Evolutionary conservation across 768 basidiomycete species (phyloP).

Genomic region (Tulasnella sp.): DNA sequence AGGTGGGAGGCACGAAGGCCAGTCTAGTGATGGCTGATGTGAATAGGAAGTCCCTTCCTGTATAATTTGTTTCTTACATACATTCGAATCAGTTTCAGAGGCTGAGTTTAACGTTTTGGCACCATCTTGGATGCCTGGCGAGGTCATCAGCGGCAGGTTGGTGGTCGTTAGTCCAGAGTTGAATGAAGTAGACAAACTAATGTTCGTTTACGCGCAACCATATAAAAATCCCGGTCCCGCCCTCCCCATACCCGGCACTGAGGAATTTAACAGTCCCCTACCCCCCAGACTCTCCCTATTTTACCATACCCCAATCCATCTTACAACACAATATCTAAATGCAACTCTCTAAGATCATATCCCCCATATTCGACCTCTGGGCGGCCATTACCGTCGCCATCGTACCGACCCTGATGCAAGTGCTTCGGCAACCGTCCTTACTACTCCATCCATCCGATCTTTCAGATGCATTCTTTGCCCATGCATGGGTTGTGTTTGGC

Average conservation of each 20-base stretch:
- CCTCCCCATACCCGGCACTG: too few species aligned
- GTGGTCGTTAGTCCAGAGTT: constrained; percentile 1
- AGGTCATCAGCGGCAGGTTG: background rate
- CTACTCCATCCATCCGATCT: constrained; percentile 47
- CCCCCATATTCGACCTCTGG: constrained; percentile 46
- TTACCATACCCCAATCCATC: background rate
- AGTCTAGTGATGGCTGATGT: background rate
- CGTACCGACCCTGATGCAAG: constrained; percentile 47
- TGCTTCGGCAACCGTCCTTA: constrained; percentile 46
- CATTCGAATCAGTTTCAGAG: background rate
- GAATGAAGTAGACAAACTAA: background rate
- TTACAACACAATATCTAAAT: constrained; percentile 36
- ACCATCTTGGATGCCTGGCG: background rate
- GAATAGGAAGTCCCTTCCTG: background rate
- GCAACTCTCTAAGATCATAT: constrained; percentile 48
- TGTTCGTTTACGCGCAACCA: background rate
- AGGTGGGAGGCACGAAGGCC: background rate
- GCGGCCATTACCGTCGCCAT: constrained; percentile 41
- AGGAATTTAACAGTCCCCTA: too few species aligned
- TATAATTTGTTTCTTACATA: background rate
- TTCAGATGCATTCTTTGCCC: constrained; percentile 55
- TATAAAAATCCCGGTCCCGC: background rate
- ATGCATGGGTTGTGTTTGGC: constrained; percentile 56
- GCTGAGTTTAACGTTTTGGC: background rate
- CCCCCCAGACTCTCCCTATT: background rate